Conservation (phyloP, 2,329 filamentous ascomycete genomes). For the Colletotrichum salicis region DNA sequence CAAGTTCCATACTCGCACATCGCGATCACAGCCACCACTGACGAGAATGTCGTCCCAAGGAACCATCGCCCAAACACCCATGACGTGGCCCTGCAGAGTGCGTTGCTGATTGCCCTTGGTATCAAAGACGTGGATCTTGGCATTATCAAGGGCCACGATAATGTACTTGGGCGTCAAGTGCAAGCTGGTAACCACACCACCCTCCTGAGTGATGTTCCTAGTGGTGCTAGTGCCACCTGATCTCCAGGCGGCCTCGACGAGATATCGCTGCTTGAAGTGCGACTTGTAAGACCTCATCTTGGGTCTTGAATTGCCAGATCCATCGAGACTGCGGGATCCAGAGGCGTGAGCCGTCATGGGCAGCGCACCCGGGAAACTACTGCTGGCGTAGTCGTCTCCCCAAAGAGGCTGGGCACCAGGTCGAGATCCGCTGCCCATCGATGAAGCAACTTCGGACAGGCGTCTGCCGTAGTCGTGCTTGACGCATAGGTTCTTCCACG, state of each 20-base stretch:
- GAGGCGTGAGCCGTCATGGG: conserved; percentile 49
- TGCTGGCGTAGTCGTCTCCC: conserved; percentile 44
- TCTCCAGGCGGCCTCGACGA: conserved; percentile 97
- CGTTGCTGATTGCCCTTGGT: conserved; percentile 88
- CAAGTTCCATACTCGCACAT: conserved; percentile 97
- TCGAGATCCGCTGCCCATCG: conserved; percentile 21
- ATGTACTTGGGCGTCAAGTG: conserved; percentile 97
- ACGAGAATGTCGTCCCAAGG: conserved; percentile 96
- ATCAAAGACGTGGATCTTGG: conserved; percentile 98
- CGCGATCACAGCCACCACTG: conserved; percentile 94
- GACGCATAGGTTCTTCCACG: conserved; percentile 96
- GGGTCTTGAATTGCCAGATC: conserved; percentile 58
- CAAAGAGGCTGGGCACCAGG: conserved; percentile 27
- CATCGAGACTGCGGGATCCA: conserved; percentile 67
- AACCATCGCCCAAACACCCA: conserved; percentile 99
- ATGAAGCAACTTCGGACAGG: conserved; percentile 58
- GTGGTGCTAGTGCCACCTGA: conserved; percentile 87
- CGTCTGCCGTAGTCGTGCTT: conserved; percentile 87
- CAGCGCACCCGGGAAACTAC: conserved; percentile 58
- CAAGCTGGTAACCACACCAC: conserved; percentile 94
- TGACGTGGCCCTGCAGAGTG: conserved; percentile 93
- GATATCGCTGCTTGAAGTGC: conserved; percentile 96
- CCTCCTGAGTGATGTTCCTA: conserved; percentile 93
- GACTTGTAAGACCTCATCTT: conserved; percentile 89
- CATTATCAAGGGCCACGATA: conserved; percentile 96